Conservation (phyloP, 495 filamentous ascomycete genomes). For the Penicillium canariense region DNA sequence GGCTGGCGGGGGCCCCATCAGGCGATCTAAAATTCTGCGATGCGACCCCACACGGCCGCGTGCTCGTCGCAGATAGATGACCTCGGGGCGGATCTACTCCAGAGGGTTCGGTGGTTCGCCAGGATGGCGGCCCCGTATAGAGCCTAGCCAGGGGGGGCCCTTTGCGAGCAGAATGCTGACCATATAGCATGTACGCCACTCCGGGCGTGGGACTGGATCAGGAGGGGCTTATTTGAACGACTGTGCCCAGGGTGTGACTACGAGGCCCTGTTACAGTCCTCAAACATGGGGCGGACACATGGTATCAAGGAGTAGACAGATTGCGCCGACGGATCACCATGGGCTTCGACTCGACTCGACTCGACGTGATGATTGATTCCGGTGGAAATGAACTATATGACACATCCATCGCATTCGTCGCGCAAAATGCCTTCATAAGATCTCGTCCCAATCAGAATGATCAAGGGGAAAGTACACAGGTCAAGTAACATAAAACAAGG, state of each 20-base stretch:
- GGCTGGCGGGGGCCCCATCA: not conserved
- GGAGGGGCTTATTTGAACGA: not conserved
- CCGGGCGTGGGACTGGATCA: conserved; percentile 3
- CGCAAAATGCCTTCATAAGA: not conserved
- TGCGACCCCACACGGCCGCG: conserved; percentile 14
- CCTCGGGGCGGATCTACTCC: conserved; percentile 12
- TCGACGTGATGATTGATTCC: not conserved
- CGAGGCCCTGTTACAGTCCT: not conserved
- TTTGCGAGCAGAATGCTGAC: not conserved
- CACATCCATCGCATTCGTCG: conserved; percentile 4
- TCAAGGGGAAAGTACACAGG: not conserved
- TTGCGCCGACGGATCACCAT: not conserved
- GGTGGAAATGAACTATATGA: conserved; percentile 7
- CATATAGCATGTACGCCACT: not conserved
- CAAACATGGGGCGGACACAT: not conserved
- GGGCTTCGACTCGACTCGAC: not conserved
- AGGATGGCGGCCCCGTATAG: not conserved
- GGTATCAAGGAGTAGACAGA: not conserved
- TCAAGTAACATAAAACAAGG: conserved; percentile 13
- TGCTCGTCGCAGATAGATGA: conserved; percentile 14
- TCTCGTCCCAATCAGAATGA: conserved; percentile 8
- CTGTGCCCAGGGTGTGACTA: not conserved
- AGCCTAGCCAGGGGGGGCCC: not conserved
- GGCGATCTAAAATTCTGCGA: conserved; percentile 12
- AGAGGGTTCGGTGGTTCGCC: not conserved